Evolutionary conservation across 495 filamentous ascomycete genomes (phyloP), one percentile per base, ranked within the genome.

Genomic region (Neurospora sp.): DNA sequence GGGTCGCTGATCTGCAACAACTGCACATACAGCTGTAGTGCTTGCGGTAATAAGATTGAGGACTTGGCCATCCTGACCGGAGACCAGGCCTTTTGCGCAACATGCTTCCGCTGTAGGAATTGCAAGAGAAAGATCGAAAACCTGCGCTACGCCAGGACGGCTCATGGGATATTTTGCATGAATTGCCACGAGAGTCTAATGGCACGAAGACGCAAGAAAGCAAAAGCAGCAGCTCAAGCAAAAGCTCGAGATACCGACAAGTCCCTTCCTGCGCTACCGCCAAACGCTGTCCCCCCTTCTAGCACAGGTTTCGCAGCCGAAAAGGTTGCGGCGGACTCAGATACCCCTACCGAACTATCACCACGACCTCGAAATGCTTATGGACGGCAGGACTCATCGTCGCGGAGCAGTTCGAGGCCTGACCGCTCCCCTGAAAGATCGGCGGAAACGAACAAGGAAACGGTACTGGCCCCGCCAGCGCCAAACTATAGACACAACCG

Each of bases 161-260:
- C 96, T 12, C 96, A 98, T 80, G 96, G 96, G 44, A 99, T 98
- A 70, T 98, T 99, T 80, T 99, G 96, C 85, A 99, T 99, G 96
- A 94, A 91, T 78, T 99, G 96, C 79, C 96, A 99, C 79, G 96
- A 99, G 79, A 94, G 93, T n/a, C 82, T 99, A 39, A 99, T 99
- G 96, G 94, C 96, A 68, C 86, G 96, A 72, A 88, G 96, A 76
- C 88, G 94, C 71, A 99, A 99, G 82, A 95, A 94, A 78, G 88
- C 91, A 78, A 91, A 92, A 81, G 88, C 86, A 71, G 83, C 88
- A 4, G 83, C 86, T 39, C 82, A 89, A 75, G 83, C 87, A 71
- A 91, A 90, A 77, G 84, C 88, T 72, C 83, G 86, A 71, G 87
- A 87, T 39, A 86, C 93, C 39, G 95, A 99, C 81, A 99, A 99